Evolutionary conservation across 345 rosid genomes (phyloP).

Genomic region (Linum lewisii): DNA sequence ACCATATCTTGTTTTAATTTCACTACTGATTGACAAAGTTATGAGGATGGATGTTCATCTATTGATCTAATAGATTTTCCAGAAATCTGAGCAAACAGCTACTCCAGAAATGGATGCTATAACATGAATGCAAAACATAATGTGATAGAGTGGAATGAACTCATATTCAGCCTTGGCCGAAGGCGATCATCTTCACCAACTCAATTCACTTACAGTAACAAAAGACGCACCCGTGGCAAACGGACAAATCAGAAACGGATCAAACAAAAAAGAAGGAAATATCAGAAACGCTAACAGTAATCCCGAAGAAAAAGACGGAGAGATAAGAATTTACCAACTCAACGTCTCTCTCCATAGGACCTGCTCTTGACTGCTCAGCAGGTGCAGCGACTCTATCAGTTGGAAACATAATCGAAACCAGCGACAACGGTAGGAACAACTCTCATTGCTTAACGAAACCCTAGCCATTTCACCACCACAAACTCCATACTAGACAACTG

Average conservation of each 20-base stretch:
- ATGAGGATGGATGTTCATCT: too few relatives aligned
- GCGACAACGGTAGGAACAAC: conserved; percentile 2
- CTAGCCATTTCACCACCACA: conserved; percentile 9
- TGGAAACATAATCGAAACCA: background rate
- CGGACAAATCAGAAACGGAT: background rate
- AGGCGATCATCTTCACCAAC: background rate
- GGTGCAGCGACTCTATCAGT: conserved; percentile 21
- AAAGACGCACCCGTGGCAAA: background rate
- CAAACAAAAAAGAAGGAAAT: background rate
- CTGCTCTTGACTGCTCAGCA: conserved; percentile 24
- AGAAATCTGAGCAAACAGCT: too few relatives aligned
- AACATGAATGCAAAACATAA: too few relatives aligned
- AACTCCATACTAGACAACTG: too few relatives aligned
- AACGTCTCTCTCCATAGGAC: conserved; percentile 43
- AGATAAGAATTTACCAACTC: conserved; percentile 37
- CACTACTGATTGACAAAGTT: too few relatives aligned
- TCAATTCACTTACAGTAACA: background rate
- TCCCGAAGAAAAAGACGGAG: background rate
- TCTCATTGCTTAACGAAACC: background rate
- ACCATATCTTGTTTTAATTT: too few relatives aligned
- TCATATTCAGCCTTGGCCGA: too few relatives aligned
- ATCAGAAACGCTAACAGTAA: background rate
- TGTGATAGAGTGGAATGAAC: too few relatives aligned
- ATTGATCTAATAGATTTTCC: too few relatives aligned
- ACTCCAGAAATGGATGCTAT: too few relatives aligned